Conservation (phyloP, 129 eudicot genomes). For the Helichrysum umbraculigerum region DNA sequence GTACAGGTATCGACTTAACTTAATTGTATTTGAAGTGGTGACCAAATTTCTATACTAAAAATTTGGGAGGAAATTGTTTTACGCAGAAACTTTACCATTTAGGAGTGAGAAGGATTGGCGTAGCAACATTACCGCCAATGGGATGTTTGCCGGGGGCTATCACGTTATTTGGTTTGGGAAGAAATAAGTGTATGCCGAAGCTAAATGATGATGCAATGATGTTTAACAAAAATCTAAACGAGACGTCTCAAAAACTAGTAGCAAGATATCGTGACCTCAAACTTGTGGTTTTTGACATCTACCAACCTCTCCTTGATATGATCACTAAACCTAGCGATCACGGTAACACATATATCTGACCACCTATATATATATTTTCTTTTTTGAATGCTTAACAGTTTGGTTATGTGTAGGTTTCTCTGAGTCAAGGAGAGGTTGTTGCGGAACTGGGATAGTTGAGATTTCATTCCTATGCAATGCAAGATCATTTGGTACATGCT, state of each 20-base stretch:
- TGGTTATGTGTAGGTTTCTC: slow-evolving; percentile 50
- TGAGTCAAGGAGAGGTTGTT: slow-evolving; percentile 77
- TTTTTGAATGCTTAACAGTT: background rate
- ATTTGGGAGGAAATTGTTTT: background rate
- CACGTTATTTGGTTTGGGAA: slow-evolving; percentile 64
- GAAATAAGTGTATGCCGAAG: slow-evolving; percentile 51
- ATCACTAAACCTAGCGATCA: slow-evolving; percentile 46
- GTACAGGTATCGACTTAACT: slow-evolving; percentile 43
- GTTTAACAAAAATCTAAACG: slow-evolving; percentile 65
- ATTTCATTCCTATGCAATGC: slow-evolving; percentile 69
- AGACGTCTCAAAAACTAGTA: slow-evolving; percentile 46
- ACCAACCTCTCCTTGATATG: slow-evolving; percentile 63
- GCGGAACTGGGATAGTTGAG: slow-evolving; percentile 80
- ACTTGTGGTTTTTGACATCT: slow-evolving; percentile 75
- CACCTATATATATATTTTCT: background rate
- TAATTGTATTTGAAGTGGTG: background rate
- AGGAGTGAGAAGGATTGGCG: slow-evolving; percentile 79
- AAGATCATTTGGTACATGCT: slow-evolving; percentile 68
- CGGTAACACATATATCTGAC: slow-evolving; percentile 38
- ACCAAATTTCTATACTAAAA: too few relatives aligned
- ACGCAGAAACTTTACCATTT: slow-evolving; percentile 52
- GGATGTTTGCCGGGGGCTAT: slow-evolving; percentile 90
- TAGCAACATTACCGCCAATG: slow-evolving; percentile 63
- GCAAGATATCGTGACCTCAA: slow-evolving; percentile 46
- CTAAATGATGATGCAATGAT: slow-evolving; percentile 58